Evolutionary conservation across 805 yeast genomes (phyloP), one percentile per base, ranked within the genome.

Genomic region (Lipomyces oligophaga): DNA sequence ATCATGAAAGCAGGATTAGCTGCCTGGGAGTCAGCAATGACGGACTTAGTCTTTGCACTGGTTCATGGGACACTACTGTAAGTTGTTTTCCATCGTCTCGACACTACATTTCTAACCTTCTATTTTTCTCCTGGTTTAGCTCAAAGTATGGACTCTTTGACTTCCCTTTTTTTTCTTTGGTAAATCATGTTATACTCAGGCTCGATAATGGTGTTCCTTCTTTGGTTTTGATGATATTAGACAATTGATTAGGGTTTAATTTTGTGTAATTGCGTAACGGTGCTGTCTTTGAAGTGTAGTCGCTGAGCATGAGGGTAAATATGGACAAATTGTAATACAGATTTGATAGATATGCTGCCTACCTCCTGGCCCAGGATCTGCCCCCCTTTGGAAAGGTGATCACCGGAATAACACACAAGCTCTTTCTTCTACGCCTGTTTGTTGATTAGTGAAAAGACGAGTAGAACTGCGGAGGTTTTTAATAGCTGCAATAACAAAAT

Each of bases 21-120:
- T 78, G 78, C 56, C 82, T 88, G 2, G 68, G 71, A 31, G 74
- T 81, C 1, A 77, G 88, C 54, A 80, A 80, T 0, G 85, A 86
- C 64, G 96, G 96, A 0, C 61, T 76, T 19, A 88, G 83, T 0
- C 73, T 88, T 7, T 80, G 82, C 45, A 84, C 95, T 1, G 82
- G 85, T 1, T 82, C 90, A 1, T 82, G 94, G 84, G 95, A 86
- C 61, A 66, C 80, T 5, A 79, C 89, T 18, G 63, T 52, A 22
- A 56, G 51, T 15, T 5, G 13, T 18, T 5, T 8, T 24, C 8
- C n/a, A 15, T 3, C 15, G 24, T 21, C 4, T 21, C 27, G 33
- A 26, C 2, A 3, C 3, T 3, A 13, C 18, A 20, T 34, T 22
- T 20, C 41, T 26, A 26, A 18, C 48, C 20, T 26, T 34, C 28